Evolutionary conservation across 306 rosid genomes (phyloP), one percentile per base, ranked within the genome.

Genomic region (Medicago ruthenica): DNA sequence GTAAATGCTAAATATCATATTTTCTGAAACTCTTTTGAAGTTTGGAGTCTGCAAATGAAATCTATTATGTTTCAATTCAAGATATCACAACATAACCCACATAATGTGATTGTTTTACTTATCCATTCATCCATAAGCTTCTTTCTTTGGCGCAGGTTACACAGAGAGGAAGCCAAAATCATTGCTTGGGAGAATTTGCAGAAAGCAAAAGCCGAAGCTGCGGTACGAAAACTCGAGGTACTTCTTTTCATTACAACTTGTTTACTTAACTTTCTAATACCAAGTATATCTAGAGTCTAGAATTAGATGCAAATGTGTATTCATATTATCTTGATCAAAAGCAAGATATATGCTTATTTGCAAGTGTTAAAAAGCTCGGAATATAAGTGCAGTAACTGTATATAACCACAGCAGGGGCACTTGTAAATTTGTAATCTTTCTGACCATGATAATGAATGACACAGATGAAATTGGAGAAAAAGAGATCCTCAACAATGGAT

Each of bases 171-270:
- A 83, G 90, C 97, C 81, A 94, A 89, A 80, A 90, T 94, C 67
- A 59, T 60, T 64, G 98, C 98, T 0, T 91, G 98, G 98, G 98
- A 94, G 83, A 88, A 88, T 82, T 81, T 87, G 84, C 97, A 94
- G 85, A 87, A 83, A 67, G 98, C 97, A 53, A 90, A 90, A 73
- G 97, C 98, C 7, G 98, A 94, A 88, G 96, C 95, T 27, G 89
- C 86, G 27, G 84, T 91, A 10, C 80, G 91, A 64, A 87, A 88
- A 88, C 97, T 94, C 0, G 98, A 94, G 98, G 98, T 94, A 17
- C 4, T 59, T 53, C 22, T 64, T 5, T 60, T 64, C 74, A 70
- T 62, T 48, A 50, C 9, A 40, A n/a, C 44, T 42, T 10, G 37
- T 9, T 20, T 21, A 47, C 48, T 69, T 16, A 34, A 59, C 44